These are phyloP conservation scores for Dionaea muscipula DNA, from an alignment of 179 eudicot genomes.

Conservation along the genomic window DNA sequence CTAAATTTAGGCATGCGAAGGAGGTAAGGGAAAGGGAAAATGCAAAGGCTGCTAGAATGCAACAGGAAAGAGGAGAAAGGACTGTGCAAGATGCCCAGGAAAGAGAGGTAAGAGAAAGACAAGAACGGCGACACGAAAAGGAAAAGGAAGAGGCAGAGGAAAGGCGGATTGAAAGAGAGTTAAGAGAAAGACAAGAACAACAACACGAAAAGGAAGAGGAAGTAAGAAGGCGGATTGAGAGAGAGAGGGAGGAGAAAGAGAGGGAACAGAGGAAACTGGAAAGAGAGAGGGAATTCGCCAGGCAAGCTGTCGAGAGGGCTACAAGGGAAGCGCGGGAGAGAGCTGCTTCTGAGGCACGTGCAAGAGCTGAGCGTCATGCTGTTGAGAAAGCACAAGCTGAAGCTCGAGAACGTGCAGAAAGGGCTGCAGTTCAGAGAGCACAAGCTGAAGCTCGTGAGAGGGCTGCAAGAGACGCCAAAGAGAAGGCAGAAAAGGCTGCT, in stretches of 20 bases:
- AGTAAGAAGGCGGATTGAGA: conserved; percentile 23
- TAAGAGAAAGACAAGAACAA: conserved; percentile 51
- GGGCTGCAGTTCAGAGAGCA: conserved; percentile 69
- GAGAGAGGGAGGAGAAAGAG: conserved; percentile 30
- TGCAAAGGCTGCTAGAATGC: conserved; percentile 60
- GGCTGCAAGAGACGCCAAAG: conserved; percentile 73
- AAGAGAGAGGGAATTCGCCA: conserved; percentile 48
- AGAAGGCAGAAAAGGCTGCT: conserved; percentile 71
- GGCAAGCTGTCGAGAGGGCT: conserved; percentile 96
- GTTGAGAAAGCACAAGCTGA: conserved; percentile 70
- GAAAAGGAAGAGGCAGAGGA: conserved; percentile 72
- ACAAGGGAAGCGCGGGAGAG: conserved; percentile 93
- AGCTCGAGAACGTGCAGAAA: conserved; percentile 78
- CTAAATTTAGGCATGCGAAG: conserved; percentile 81
- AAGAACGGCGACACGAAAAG: conserved; percentile 52
- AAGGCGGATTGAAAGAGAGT: conserved; percentile 54
- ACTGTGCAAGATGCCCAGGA: conserved; percentile 32
- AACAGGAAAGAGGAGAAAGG: conserved; percentile 46
- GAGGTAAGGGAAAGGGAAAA: conserved; percentile 74
- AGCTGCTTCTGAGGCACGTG: conserved; percentile 71
- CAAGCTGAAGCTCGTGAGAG: conserved; percentile 93
- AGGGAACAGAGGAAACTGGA: conserved; percentile 27
- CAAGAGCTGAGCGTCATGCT: conserved; percentile 62
- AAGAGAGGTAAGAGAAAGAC: conserved; percentile 45
- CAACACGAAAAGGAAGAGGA: conserved; percentile 56